Percentiles rank a stretch among this genome's conserved stretches.
Conservation (phyloP, 129 eudicot species). For the Arctium minus region DNA sequence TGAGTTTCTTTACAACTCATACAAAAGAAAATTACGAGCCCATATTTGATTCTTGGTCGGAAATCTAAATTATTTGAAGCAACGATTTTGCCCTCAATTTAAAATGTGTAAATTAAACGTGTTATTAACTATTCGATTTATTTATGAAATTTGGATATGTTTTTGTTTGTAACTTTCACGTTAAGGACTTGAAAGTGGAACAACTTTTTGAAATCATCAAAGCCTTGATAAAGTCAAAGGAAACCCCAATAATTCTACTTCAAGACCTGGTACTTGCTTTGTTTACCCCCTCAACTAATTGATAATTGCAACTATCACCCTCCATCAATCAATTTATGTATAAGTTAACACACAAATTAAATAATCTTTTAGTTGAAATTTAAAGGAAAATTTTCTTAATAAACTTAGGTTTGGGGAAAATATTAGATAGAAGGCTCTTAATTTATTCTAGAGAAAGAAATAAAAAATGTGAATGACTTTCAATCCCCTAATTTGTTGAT, state of each 20-base stretch:
- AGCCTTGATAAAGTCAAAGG: no score
- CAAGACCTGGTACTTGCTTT: neutral
- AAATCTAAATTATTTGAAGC: neutral
- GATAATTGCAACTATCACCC: neutral
- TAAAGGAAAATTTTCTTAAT: neutral
- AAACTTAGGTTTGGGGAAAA: neutral
- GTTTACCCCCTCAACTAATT: neutral
- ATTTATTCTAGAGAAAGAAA: neutral
- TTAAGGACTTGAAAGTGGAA: slow-evolving; percentile 9
- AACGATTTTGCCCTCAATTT: neutral
- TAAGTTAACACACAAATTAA: no score
- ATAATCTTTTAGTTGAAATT: no score
- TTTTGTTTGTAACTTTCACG: slow-evolving; percentile 2
- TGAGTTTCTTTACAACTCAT: slow-evolving; percentile 7
- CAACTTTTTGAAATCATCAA: neutral
- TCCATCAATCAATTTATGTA: no score
- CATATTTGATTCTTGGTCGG: slow-evolving; percentile 4
- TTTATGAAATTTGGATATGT: neutral
- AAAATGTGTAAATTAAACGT: neutral
- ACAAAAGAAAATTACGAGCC: neutral
- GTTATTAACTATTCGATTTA: neutral
- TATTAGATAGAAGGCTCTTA: neutral
- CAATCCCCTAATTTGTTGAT: neutral
- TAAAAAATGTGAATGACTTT: neutral
- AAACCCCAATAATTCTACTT: no score